Base-by-base conservation (phyloP, 306 rosid species). In the Lathyrus sativus region DNA sequence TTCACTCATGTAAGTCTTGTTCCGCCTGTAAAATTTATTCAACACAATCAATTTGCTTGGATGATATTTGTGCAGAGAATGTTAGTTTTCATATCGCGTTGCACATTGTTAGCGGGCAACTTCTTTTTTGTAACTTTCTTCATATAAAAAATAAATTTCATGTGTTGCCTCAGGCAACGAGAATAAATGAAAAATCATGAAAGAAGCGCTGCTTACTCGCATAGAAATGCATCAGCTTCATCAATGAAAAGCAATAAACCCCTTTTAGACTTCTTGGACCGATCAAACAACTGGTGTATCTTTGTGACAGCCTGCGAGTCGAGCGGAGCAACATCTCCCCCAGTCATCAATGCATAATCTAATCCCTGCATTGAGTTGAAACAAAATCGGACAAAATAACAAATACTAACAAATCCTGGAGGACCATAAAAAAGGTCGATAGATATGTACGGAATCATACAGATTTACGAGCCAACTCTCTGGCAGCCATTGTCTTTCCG, bases 401-500 rank as follows among this genome's bases (percentile, higher is more conserved):
- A 49, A 41, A 48, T 50, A 54, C 35, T 24, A 19, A 19, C 22
- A 19, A 19, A 19, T 19, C 22, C 22, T 19, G 22, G 22, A 19
- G 22, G 0, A 19, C 22, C 1, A 19, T 19, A 19, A 19, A 19
- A 19, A 19, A 19, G 22, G 62, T 71, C 31, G 11, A 67, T 14
- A 61, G 29, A 63, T 33, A 13, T 28, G 68, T 60, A 17, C 13
- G 74, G 74, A 62, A 29, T 55, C 95, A 26, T 90, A 95, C 99
- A 77, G 97, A 95, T 88, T 85, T 95, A 2, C 68, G 88, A 80
- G 99, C 99, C 74, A 95, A 69, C 83, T 90, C 97, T 77, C 99
- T 85, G 24, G 99, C 99, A 50, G 96, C 99, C 99, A 95, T 88
- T 59, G 99, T 95, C 68, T 95, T 95, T 70, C 99, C 99, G 41